phyloP scores from a whole-genome alignment of 129 eudicot species.

The Helichrysum umbraculigerum region DNA sequence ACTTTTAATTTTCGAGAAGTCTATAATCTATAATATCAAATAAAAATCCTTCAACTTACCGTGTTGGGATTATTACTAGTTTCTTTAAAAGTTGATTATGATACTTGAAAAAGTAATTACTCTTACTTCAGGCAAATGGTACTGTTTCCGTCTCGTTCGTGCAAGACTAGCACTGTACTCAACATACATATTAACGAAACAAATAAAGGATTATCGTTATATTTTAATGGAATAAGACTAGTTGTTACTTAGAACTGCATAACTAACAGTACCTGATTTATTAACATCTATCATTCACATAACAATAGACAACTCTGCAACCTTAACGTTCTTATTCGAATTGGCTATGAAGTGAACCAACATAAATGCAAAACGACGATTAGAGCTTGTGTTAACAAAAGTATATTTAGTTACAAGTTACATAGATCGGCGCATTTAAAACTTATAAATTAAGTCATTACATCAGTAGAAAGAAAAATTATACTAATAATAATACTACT shows the following conservation, averaged over 20 bases:
- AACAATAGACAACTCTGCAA: too few relatives aligned
- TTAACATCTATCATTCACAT: too few relatives aligned
- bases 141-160: constrained; percentile 2
- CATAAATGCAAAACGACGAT: neutral
- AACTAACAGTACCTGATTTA: too few relatives aligned
- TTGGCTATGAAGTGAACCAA: neutral
- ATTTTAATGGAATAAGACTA: too few relatives aligned
- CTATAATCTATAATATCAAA: neutral
- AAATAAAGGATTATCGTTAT: too few relatives aligned
- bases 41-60: neutral
- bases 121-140: constrained; percentile 19
- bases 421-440: neutral
- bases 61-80: neutral
- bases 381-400: too few relatives aligned
- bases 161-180: constrained; percentile 12
- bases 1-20: neutral
- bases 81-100: neutral
- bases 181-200: constrained; percentile 6
- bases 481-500: too few relatives aligned
- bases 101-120: neutral
- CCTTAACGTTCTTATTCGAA: neutral
- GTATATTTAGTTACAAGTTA: too few relatives aligned
- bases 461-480: neutral
- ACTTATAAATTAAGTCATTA: neutral
- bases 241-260: too few relatives aligned